phyloP scores from a whole-genome alignment of 139 green algal species.

The Limnomonas spitsbergensis region DNA sequence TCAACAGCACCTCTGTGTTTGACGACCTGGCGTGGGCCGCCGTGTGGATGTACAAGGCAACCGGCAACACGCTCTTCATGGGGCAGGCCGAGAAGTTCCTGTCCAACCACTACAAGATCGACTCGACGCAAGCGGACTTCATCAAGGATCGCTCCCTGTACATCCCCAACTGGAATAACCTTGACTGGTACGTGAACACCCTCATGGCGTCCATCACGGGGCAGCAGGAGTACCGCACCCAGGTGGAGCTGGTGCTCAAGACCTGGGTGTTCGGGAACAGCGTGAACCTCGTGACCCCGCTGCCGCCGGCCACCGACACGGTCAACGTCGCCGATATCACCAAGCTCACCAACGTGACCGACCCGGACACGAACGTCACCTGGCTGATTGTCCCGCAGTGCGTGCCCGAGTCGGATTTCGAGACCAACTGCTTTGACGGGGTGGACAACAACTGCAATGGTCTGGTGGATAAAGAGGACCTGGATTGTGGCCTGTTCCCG shows the following conservation, averaged over 20 bases:
- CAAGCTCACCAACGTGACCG: slow-evolving; percentile 15
- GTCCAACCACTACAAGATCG: slow-evolving; percentile 1
- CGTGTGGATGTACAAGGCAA: slow-evolving; percentile 20
- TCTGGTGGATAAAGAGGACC: slow-evolving; percentile 28
- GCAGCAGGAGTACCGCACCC: neutral
- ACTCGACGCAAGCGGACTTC: neutral
- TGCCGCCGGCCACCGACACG: neutral
- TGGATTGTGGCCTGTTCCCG: slow-evolving; percentile 30
- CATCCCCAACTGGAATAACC: slow-evolving; percentile 24
- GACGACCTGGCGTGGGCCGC: slow-evolving; percentile 18
- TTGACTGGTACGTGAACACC: slow-evolving; percentile 10
- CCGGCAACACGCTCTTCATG: neutral
- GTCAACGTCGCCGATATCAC: neutral
- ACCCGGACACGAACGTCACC: neutral
- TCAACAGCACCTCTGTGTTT: slow-evolving; percentile 13
- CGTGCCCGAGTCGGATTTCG: neutral
- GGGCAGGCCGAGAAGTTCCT: slow-evolving; percentile 8
- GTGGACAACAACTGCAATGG: slow-evolving; percentile 48
- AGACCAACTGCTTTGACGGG: slow-evolving; percentile 25
- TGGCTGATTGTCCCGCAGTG: neutral
- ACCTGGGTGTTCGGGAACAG: slow-evolving; percentile 15
- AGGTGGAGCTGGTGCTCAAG: neutral
- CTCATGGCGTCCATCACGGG: neutral
- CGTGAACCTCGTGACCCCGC: neutral
- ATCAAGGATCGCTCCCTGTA: slow-evolving; percentile 9